Conservation (phyloP, 768 basidiomycete species). For the Filobasidium floriforme region DNA sequence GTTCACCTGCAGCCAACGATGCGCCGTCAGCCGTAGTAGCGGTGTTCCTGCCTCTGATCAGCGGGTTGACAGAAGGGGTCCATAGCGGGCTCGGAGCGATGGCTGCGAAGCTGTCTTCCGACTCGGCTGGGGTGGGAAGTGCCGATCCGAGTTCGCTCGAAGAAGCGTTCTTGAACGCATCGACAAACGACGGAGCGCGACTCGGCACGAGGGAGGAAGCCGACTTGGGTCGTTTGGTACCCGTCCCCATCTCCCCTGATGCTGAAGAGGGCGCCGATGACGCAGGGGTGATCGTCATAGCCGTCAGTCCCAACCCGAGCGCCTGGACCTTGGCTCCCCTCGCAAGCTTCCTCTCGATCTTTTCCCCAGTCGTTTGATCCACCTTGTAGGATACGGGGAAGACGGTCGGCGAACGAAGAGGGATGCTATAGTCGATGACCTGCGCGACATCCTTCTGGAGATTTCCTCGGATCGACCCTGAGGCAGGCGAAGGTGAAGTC, state of each 20-base stretch:
- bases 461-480: not conserved
- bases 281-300: not conserved
- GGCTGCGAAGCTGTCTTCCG: conserved; percentile 1
- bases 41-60: not conserved
- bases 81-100: not conserved
- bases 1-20: not conserved
- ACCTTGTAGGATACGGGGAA: not conserved
- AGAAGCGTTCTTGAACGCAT: not conserved
- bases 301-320: conserved; percentile 1
- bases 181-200: not conserved
- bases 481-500: not conserved
- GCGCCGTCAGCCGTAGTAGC: no score
- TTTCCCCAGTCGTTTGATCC: not conserved
- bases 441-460: not conserved
- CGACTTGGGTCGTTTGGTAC: not conserved
- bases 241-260: not conserved
- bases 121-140: not conserved
- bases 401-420: not conserved
- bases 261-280: not conserved
- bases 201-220: no score
- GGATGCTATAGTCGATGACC: not conserved
- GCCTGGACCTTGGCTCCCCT: not conserved
- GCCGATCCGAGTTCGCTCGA: not conserved
- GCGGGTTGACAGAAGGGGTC: conserved; percentile 5
- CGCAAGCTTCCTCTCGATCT: not conserved